These are phyloP conservation scores for Antrodiella citrinella DNA, from an alignment of 768 basidiomycete species.

Conservation along the genomic window DNA sequence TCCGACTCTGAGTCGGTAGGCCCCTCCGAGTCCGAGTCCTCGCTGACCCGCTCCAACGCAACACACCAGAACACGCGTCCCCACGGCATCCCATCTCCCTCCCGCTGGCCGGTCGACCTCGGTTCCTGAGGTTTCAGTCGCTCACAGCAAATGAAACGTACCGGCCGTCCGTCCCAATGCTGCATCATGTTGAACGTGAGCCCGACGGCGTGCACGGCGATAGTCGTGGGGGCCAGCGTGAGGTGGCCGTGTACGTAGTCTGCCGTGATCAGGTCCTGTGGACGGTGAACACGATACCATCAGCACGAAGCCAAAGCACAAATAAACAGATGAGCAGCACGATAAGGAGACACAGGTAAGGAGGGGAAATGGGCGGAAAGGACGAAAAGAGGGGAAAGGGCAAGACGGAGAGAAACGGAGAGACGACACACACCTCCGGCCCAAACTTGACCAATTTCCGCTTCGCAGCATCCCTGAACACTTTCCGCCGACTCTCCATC, in stretches of 20 bases:
- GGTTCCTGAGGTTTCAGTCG: conserved; percentile 25
- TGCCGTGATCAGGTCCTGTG: conserved; percentile 64
- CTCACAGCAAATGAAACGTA: conserved; percentile 80
- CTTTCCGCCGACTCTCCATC: too few relatives aligned
- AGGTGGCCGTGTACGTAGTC: conserved; percentile 89
- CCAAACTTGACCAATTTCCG: conserved; percentile 55
- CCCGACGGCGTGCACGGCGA: conserved; percentile 63
- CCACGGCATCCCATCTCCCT: conserved; percentile 22
- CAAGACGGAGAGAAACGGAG: not conserved
- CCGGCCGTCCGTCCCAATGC: conserved; percentile 94
- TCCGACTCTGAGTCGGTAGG: too few relatives aligned
- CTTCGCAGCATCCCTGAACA: conserved; percentile 49
- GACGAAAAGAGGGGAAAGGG: too few relatives aligned
- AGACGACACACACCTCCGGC: conserved; percentile 42
- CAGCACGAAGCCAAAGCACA: not conserved
- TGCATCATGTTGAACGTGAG: conserved; percentile 73
- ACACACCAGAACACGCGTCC: conserved; percentile 41
- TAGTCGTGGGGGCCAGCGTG: conserved; percentile 56
- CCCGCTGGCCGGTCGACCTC: not conserved
- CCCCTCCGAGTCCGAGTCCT: too few relatives aligned
- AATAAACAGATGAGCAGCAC: not conserved
- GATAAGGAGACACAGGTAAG: too few relatives aligned
- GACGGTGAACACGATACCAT: not conserved
- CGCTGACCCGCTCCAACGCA: too few relatives aligned
- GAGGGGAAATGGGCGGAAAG: too few relatives aligned